Base-by-base conservation (phyloP, 306 rosid species). In the Heteromeles arbutifolia region DNA sequence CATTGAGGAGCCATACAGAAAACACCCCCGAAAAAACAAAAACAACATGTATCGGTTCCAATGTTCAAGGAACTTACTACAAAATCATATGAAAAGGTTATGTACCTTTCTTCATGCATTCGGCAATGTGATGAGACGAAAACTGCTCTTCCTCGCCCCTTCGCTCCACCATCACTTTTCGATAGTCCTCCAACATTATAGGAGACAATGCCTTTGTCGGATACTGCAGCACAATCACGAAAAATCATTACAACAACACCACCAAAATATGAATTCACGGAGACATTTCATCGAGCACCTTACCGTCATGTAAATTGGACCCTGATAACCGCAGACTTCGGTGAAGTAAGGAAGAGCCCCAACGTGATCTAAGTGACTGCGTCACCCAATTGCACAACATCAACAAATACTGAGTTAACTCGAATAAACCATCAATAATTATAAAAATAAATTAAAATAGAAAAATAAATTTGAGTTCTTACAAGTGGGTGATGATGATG, bases 271-370 rank as follows among this genome's bases (percentile, higher is more conserved):
- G 18, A 45, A 37, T 43, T 69, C 54, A 71, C 21, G 8, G 8
- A 78, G 70, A 61, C 85, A 84, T 85, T 89, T 78, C 71, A 77
- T 70, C 88, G 70, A 87, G 73, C 84, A 85, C 80, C 82, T 75
- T 79, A 94, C 98, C 78, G 98, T 94, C 98, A 94, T 94, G 80
- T 94, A 94, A 85, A 94, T 70, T 7, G 98, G 97, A 34, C 98
- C 98, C 2, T 39, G 17, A 65, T 88, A 91, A 18, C 98, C 97
- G 37, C 96, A 94, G 72, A 94, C 97, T 85, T 94, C 88, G 0
- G 98, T 90, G 91, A 94, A 91, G 81, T 88, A 94, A 74, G 89
- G 91, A 22, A 94, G 82, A 3, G 97, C 98, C 6, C 97, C 98
- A 64, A 94, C 84, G 78, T 94, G 97, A 69, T 94, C 98, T 86